Conservation (phyloP, 495 filamentous ascomycete genomes). For the Hypoxylon fuscum region DNA sequence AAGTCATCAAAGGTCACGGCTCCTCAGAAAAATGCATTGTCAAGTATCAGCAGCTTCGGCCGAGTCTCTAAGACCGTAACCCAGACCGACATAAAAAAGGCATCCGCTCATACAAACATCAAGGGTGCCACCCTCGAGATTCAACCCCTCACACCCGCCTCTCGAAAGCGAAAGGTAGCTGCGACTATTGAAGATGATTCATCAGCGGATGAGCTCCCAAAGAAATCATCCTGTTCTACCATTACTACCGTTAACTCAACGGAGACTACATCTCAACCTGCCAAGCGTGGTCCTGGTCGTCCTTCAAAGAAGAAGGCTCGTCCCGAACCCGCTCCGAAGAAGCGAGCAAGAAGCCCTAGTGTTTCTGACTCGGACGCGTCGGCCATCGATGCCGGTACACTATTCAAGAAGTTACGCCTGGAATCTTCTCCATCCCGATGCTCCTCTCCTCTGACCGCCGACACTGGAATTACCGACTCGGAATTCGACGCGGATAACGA, state of each 20-base stretch:
- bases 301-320: slow-evolving; percentile 39
- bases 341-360: slow-evolving; percentile 41
- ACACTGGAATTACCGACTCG: slow-evolving; percentile 41
- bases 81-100: slow-evolving; percentile 44
- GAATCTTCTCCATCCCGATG: slow-evolving; percentile 48
- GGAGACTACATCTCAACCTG: slow-evolving; percentile 13
- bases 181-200: slow-evolving; percentile 32
- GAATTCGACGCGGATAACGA: slow-evolving; percentile 40
- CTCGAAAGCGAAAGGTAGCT: slow-evolving; percentile 43
- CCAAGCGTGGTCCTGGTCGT: slow-evolving; percentile 32
- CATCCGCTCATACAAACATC: slow-evolving; percentile 34
- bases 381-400: slow-evolving; percentile 37
- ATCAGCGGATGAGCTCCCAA: slow-evolving; percentile 37
- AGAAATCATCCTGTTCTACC: slow-evolving; percentile 16
- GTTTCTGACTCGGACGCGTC: slow-evolving; percentile 43
- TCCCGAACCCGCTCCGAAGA: slow-evolving; percentile 24
- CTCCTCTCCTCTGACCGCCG: slow-evolving; percentile 40
- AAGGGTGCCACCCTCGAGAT: slow-evolving; percentile 32
- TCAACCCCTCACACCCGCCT: slow-evolving; percentile 41
- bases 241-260: slow-evolving; percentile 17
- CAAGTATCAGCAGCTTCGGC: slow-evolving; percentile 48
- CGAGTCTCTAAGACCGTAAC: slow-evolving; percentile 51
- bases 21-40: slow-evolving; percentile 28
- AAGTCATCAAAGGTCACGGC: slow-evolving; percentile 26
- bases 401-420: slow-evolving; percentile 53